Evolutionary conservation across 2,329 filamentous ascomycete species (phyloP).

Genomic region (Stagonosporopsis chrysanthemi): DNA sequence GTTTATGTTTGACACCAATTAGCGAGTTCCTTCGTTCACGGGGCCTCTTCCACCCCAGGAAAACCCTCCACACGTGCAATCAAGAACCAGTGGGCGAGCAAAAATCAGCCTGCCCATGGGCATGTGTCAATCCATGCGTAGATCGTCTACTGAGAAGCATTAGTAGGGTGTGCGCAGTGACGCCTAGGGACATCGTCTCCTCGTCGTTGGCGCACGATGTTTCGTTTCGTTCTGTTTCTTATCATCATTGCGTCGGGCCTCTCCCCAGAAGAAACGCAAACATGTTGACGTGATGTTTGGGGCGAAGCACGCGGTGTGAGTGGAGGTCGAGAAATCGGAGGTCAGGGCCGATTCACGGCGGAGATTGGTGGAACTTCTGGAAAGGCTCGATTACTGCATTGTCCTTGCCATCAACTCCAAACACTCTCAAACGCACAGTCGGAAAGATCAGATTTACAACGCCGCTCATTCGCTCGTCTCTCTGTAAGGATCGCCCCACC

Average conservation of each 20-base stretch:
- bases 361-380: constrained; percentile 21
- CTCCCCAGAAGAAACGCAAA: neutral
- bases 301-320: constrained; percentile 1
- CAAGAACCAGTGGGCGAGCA: constrained; percentile 1
- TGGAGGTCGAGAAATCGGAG: constrained; percentile 5
- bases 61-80: neutral
- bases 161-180: no score
- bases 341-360: constrained; percentile 1
- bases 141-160: neutral
- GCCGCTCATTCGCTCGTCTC: constrained; percentile 10
- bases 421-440: constrained; percentile 12
- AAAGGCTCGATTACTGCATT: constrained; percentile 10
- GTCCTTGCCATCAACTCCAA: constrained; percentile 16
- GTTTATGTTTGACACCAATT: constrained; percentile 18
- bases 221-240: constrained; percentile 9
- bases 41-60: constrained; percentile 2
- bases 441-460: constrained; percentile 4
- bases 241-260: constrained; percentile 1
- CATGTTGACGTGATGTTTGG: constrained; percentile 13
- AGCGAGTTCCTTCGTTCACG: constrained; percentile 8
- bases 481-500: constrained; percentile 5
- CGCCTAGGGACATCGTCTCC: neutral
- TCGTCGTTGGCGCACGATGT: neutral
- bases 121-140: neutral
- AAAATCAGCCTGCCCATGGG: neutral